A percentile compares a stretch with the other conserved stretches of the same genome.
Evolutionary conservation across 768 basidiomycete species (phyloP).

Genomic region (Fistulinella prunicolor): DNA sequence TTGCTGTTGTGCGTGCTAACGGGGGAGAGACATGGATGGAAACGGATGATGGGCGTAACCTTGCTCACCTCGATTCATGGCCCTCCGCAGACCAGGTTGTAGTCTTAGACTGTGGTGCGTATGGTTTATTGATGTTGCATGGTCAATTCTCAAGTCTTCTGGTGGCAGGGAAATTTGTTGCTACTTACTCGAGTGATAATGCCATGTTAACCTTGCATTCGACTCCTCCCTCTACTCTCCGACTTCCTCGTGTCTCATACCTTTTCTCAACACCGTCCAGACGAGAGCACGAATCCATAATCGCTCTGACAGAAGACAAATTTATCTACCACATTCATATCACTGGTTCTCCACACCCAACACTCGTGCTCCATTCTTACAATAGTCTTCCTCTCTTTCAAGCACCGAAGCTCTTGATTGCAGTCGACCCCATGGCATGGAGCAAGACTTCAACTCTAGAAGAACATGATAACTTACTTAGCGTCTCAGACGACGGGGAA

Average conservation of each 20-base stretch:
- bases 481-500: slow-evolving; percentile 71
- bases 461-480: slow-evolving; percentile 73
- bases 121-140: background rate
- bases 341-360: slow-evolving; percentile 31
- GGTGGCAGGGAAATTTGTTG: slow-evolving; percentile 48
- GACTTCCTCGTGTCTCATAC: slow-evolving; percentile 51
- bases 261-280: slow-evolving; percentile 67
- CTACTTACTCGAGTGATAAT: slow-evolving; percentile 53
- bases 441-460: slow-evolving; percentile 44
- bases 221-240: slow-evolving; percentile 38
- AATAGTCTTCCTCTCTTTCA: slow-evolving; percentile 50
- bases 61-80: slow-evolving; percentile 54
- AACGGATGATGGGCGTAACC: slow-evolving; percentile 42
- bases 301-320: slow-evolving; percentile 63
- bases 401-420: slow-evolving; percentile 55
- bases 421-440: slow-evolving; percentile 91
- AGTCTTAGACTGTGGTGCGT: slow-evolving; percentile 64
- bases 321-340: slow-evolving; percentile 57
- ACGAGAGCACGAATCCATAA: slow-evolving; percentile 50
- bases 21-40: slow-evolving; percentile 68
- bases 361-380: slow-evolving; percentile 47
- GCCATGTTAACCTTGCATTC: slow-evolving; percentile 54
- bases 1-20: slow-evolving; percentile 59
- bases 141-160: slow-evolving; percentile 7
- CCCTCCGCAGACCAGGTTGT: slow-evolving; percentile 60